Evolutionary conservation across 2,329 filamentous ascomycete species (phyloP), one percentile per base, ranked within the genome.

Genomic region (Alternaria triticina): DNA sequence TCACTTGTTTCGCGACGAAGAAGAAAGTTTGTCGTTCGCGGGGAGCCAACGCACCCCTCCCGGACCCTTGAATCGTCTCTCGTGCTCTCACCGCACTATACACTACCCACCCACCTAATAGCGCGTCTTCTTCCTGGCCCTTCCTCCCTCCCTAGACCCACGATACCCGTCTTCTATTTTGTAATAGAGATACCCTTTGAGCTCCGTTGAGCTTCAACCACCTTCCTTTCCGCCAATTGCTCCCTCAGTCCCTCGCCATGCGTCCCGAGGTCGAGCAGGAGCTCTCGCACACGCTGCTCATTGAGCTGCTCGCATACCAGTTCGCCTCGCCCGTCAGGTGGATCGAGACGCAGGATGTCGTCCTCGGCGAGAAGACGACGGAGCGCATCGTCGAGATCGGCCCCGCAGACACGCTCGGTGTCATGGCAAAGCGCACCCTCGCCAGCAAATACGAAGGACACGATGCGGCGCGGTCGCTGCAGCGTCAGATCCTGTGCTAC

Each of bases 271-370:
- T 98, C 83, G 95, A 99, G 90, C 96, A 99, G 85, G 96, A 99
- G 87, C 92, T 99, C 82, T 92, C 96, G 79, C 95, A 99, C 84
- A 98, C 95, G 73, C 89, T 99, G 83, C 92, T 99, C 80, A 93
- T 99, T 71, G 96, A 99, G 90, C 92, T 99, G 70, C 90, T 99
- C 74, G 96, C 96, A 86, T 99, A 98, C 84, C 96, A 99, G 82
- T 99, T 99, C 82, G 96, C 96, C 76, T 98, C 95, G 58, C 96
- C 96, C 54, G 96, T 99, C 75, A 91, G 96, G 90, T 99, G 96
- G 96, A 99, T 99, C 83, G 96, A 99, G 85, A 99, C 96, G 59
- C 96, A 99, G 84, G 96, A 99, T 95, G 96, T 99, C 75, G 96
- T 99, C 78, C 91, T 99, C 74, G 95, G 91, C 70, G 94, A 98